Base-by-base conservation (phyloP, 768 basidiomycete genomes). In the Dentipellis sp. region DNA sequence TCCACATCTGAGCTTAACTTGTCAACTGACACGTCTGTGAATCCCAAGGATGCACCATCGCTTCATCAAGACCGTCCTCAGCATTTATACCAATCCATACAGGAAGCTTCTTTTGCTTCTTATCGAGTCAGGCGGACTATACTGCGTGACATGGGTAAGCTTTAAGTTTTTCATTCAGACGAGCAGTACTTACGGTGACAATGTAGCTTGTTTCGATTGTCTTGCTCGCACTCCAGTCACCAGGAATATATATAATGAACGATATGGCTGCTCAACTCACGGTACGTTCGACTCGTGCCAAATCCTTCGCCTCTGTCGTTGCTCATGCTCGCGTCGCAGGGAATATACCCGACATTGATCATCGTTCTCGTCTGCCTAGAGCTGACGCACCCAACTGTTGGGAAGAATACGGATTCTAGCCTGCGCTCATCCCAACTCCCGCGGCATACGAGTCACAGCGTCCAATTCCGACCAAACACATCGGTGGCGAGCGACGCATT, bases 341-440 rank as follows among this genome's bases (percentile, higher is more conserved):
- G 59, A 6, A 58, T 59, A 58, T 58, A 59, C 46, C 59, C 56
- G 4, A 59, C 59, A 1, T 45, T 59, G 1, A 59, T 59, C 45
- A 58, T 59, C 42, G 64, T 64, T 37, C 69, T 71, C 34, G 66
- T 65, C 52, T 59, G 64, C 16, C 55, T 62, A 34, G 63, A 71
- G 52, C 7, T 46, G 10, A 59, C 50, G 21, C 59, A 50, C 14
- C 42, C 42, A 19, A 45, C n/a, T 9, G 19, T 19, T 19, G 42
- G 16, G n/a, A 45, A 45, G 10, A 6, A 29, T 29, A 3, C 6
- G 29, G n/a, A n/a, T 1, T 45, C 42, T 19, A 45, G 42, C 42
- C 42, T 45, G 12, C 42, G 42, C 17, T 45, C 42, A 19, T 45
- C 42, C 12, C 42, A 45, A 19, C 42, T 45, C 16, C 42, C 42